Base-by-base conservation (phyloP, 768 basidiomycete species). In the Hypholoma sublateritium region DNA sequence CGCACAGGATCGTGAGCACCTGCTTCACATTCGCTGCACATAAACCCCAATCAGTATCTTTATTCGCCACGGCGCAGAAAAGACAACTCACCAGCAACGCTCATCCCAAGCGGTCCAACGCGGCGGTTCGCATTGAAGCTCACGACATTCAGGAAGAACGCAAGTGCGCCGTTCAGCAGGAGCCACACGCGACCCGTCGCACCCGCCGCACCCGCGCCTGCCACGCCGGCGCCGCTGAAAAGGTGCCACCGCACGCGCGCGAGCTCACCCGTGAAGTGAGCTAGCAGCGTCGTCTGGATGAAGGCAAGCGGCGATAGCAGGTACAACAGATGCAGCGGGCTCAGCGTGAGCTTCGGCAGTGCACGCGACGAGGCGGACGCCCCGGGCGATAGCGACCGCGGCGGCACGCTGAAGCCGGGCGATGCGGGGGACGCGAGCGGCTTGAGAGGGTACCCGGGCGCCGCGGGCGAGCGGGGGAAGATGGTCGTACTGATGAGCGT, bases 121-220 rank as follows among this genome's bases (percentile, higher is more conserved):
- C 89, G 87, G 71, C 88, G 88, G 74, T 98, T 99, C n/a, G 97
- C 92, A 39, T 91, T 91, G 67, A 99, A 97, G 69, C 89, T 92
- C 55, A 97, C 91, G 2, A 98, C 85, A 64, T 98, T 99, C 50
- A 99, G 77, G 13, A 86, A 89, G 66, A 97, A 98, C 3, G 97
- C 97, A 65, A 98, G 85, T 13, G 78, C 68, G 0, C 95, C 96
- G 63, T 98, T 99, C 35, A 89, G 65, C 4, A 84, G 60, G 44
- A 98, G 71, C 5, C 86, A 83, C 1, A 79, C 57, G 1, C 81
- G 73, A 57, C 79, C 82, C 50, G 66, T 55, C 35, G 56, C 47
- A 19, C 56, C 60, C 12, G 62, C 24, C 60, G 59, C 9, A 67
- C 70, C n/a, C n/a, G n/a, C 69, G 75, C 59, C 35, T n/a, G n/a